Percentiles rank a stretch among this genome's conserved stretches.
Conservation (phyloP, 768 basidiomycete species). For the Boletus insuetus region DNA sequence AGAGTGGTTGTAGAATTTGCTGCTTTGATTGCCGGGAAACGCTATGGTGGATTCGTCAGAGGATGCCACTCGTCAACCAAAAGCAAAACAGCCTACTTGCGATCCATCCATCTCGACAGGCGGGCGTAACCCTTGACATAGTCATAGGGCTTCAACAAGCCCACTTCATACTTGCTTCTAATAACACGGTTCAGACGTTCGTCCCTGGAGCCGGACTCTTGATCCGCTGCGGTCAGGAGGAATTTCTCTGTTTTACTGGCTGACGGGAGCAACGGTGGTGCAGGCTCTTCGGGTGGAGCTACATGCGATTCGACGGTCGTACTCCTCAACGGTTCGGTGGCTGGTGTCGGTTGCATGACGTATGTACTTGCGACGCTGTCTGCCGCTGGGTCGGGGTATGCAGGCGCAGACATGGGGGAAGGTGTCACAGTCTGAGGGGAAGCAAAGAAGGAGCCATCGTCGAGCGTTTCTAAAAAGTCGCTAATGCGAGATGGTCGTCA, state of each 20-base stretch:
- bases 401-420: conserved; percentile 44
- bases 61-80: neutral
- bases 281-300: conserved; percentile 37
- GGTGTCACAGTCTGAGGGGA: conserved; percentile 49
- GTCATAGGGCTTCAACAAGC: conserved; percentile 91
- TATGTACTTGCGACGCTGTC: conserved; percentile 14
- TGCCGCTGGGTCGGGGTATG: conserved; percentile 18
- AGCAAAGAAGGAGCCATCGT: conserved; percentile 79
- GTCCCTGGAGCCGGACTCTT: conserved; percentile 85
- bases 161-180: conserved; percentile 95
- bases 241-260: conserved; percentile 85
- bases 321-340: conserved; percentile 22
- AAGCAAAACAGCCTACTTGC: conserved; percentile 55
- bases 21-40: conserved; percentile 90
- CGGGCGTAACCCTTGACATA: conserved; percentile 95
- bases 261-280: conserved; percentile 59
- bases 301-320: conserved; percentile 22
- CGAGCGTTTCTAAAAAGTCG: conserved; percentile 85
- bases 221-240: conserved; percentile 91
- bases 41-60: conserved; percentile 35
- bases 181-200: conserved; percentile 90
- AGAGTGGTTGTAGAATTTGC: conserved; percentile 86
- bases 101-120: conserved; percentile 91
- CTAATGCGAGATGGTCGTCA: conserved; percentile 35
- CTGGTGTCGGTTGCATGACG: conserved; percentile 4